Conservation (phyloP, 345 rosid genomes). For the Geranium brycei region DNA sequence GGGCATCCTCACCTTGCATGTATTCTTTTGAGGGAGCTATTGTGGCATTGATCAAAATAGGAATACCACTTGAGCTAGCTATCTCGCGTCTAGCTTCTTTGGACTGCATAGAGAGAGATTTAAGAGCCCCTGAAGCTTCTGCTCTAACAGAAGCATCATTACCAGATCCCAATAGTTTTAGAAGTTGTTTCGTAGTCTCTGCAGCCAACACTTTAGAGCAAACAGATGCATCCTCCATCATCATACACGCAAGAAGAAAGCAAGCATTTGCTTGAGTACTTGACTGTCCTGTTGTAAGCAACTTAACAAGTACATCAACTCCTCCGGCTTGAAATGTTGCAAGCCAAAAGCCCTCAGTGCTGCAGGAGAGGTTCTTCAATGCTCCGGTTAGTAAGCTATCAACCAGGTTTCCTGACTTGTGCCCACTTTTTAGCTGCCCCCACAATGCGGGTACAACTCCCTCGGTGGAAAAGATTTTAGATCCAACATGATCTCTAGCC, state of each 20-base stretch:
- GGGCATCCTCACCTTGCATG: constrained; percentile 98
- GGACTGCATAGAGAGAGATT: constrained; percentile 60
- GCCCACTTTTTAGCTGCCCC: constrained; percentile 68
- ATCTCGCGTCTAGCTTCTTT: constrained; percentile 89
- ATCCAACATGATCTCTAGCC: constrained; percentile 92
- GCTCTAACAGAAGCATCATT: no score
- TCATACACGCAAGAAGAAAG: not conserved
- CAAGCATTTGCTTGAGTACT: constrained; percentile 84
- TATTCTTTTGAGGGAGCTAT: constrained; percentile 98
- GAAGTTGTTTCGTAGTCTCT: no score
- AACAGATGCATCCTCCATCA: no score
- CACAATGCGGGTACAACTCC: constrained; percentile 96
- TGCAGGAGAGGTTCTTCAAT: constrained; percentile 73
- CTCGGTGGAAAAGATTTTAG: constrained; percentile 96
- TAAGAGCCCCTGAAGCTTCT: no score
- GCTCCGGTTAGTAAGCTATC: constrained; percentile 91
- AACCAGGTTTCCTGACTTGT: constrained; percentile 71
- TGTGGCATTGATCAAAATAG: constrained; percentile 85
- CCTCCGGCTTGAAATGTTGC: constrained; percentile 92
- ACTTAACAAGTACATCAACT: constrained; percentile 87
- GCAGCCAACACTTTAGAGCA: no score
- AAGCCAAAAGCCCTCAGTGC: constrained; percentile 91
- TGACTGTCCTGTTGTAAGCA: constrained; percentile 69
- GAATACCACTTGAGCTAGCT: constrained; percentile 85
- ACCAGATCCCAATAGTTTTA: no score